phyloP scores from a whole-genome alignment of 2,329 filamentous ascomycete genomes.

The Intubia oerlemansii region DNA sequence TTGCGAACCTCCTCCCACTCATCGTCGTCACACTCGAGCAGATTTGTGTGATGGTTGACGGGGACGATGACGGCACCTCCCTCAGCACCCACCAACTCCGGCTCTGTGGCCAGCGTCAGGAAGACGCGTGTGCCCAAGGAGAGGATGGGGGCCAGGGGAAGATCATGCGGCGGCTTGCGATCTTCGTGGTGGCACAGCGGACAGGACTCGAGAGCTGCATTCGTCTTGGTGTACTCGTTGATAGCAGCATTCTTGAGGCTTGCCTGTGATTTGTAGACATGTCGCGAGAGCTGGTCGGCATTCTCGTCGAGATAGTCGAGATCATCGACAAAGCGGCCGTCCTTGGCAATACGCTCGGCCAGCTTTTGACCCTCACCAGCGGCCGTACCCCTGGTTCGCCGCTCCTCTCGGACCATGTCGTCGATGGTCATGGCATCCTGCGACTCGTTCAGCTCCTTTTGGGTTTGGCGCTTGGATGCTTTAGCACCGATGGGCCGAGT shows the following conservation, averaged over 20 bases:
- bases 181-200: constrained; percentile 89
- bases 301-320: constrained; percentile 98
- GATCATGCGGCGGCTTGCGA: constrained; percentile 35
- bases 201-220: constrained; percentile 66
- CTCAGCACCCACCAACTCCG: constrained; percentile 50
- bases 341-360: constrained; percentile 85
- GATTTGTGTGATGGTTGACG: constrained; percentile 65
- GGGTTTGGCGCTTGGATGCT: too few relatives aligned
- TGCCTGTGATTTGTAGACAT: constrained; percentile 70
- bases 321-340: constrained; percentile 74
- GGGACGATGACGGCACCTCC: constrained; percentile 80
- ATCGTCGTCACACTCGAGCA: constrained; percentile 95
- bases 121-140: constrained; percentile 73
- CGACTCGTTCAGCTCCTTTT: constrained; percentile 61
- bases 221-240: constrained; percentile 74
- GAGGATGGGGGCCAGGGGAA: constrained; percentile 63
- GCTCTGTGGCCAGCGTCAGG: constrained; percentile 73
- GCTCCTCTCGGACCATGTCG: constrained; percentile 92
- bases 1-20: constrained; percentile 99
- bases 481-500: too few relatives aligned
- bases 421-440: constrained; percentile 94
- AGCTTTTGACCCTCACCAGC: constrained; percentile 66
- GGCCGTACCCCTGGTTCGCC: constrained; percentile 54
- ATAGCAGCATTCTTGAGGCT: constrained; percentile 79
- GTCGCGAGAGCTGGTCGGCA: constrained; percentile 67